A percentile compares a stretch with the other conserved stretches of the same genome.
phyloP scores from a whole-genome alignment of 2,329 filamentous ascomycete species.

The Coniochaeta sp. region DNA sequence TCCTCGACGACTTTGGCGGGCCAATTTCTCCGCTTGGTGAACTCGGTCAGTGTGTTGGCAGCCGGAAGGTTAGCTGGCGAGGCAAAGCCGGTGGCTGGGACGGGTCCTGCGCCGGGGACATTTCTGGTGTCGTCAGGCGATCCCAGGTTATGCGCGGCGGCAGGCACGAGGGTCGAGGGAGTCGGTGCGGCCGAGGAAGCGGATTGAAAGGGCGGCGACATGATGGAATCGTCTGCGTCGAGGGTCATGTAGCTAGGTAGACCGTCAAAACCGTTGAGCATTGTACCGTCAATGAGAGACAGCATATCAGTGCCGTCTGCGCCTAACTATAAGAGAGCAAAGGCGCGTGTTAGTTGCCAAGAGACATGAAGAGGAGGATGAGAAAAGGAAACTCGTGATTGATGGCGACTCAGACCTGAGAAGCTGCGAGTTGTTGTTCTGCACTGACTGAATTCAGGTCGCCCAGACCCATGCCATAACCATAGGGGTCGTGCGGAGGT shows the following conservation, averaged over 20 bases:
- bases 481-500: conserved; percentile 1
- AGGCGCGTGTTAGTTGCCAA: not conserved
- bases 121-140: conserved; percentile 1
- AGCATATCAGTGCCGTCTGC: conserved; percentile 2
- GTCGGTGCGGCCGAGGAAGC: not conserved
- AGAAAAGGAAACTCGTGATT: not conserved
- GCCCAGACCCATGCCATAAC: not conserved
- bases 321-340: not conserved
- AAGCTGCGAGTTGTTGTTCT: not conserved
- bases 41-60: conserved; percentile 44
- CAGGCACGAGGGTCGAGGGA: not conserved
- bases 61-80: not conserved
- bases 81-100: not conserved
- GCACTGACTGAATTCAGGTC: conserved; percentile 1
- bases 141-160: not conserved
- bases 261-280: conserved; percentile 1
- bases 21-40: conserved; percentile 66
- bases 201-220: not conserved
- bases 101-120: not conserved
- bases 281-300: not conserved
- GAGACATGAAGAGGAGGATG: not conserved
- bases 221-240: not conserved
- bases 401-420: not conserved
- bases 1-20: conserved; percentile 84
- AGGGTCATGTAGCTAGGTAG: conserved; percentile 1